Evolutionary conservation across 23 red algal species (phyloP).

Genomic region (Gracilariopsis chorda): DNA sequence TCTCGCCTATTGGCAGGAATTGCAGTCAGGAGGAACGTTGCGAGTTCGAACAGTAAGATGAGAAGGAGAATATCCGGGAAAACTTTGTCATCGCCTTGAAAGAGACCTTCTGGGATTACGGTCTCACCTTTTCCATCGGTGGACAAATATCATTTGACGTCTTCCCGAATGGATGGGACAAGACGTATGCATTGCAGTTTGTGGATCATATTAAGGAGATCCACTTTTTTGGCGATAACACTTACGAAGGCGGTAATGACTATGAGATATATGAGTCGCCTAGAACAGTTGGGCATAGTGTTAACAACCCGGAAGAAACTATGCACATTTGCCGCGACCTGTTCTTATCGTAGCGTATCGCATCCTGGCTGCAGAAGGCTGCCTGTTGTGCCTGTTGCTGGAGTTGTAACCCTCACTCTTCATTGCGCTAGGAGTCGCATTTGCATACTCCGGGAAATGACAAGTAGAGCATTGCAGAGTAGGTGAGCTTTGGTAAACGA

Average conservation of each 20-base stretch:
- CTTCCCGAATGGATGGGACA: conserved; percentile 94
- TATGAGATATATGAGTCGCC: conserved; percentile 88
- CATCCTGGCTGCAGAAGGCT: too few species aligned
- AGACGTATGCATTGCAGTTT: conserved; percentile 89
- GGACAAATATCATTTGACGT: conserved; percentile 99
- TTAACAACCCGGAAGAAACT: conserved; percentile 78
- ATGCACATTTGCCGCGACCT: conserved; percentile 64
- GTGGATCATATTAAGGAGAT: conserved; percentile 78
- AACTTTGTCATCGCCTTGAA: conserved; percentile 78
- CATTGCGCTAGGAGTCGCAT: too few species aligned
- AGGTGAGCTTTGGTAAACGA: too few species aligned
- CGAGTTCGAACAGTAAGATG: conserved; percentile 92
- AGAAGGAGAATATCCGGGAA: conserved; percentile 53
- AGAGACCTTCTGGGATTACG: conserved; percentile 74
- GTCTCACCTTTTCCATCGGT: conserved; percentile 93
- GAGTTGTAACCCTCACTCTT: too few species aligned
- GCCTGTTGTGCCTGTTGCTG: too few species aligned
- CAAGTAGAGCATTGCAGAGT: too few species aligned
- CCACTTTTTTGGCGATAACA: conserved; percentile 99
- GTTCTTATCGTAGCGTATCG: conserved; percentile 65
- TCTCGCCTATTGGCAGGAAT: conserved; percentile 96
- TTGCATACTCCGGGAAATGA: too few species aligned
- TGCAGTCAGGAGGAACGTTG: conserved; percentile 92
- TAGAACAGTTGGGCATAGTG: conserved; percentile 75
- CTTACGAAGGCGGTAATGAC: conserved; percentile 93